Base-by-base conservation (phyloP, 306 rosid genomes). In the Acacia crassicarpa region DNA sequence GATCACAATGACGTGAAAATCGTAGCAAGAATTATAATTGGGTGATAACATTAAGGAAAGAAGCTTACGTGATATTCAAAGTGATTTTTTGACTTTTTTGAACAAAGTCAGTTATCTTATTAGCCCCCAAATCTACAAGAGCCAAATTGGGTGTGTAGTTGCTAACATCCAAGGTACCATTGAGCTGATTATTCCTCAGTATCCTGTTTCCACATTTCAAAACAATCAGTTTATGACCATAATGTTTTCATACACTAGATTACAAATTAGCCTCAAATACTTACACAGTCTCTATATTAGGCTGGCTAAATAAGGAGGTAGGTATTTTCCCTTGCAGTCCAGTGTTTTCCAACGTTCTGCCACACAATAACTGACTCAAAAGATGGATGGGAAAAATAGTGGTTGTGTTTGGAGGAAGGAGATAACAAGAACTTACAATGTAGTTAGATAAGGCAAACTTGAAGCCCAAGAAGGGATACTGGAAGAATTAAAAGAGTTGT, bases 381-480 rank as follows among this genome's bases (percentile, higher is more conserved):
- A 33, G 44, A 61, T 72, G 49, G 20, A 41, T 6, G 6, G 40
- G 41, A 75, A 8, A 25, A 17, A 25, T 51, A 59, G 51, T 41
- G 76, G 51, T 30, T 40, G 62, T 56, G 40, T 59, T 72, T 45
- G 71, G 48, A 75, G 40, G 48, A 87, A 53, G 80, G 14, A 45
- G 76, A 45, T 45, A 23, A 16, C 58, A 78, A 68, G 45, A 77
- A 73, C 92, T 75, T 91, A 93, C 97, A 86, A 75, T 76, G 94
- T 90, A 22, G 87, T 86, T 82, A 91, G 75, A 43, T 1, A 22
- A 45, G 53, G 32, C n/a, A 88, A 80, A 71, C 79, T 86, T 72
- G 87, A 62, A 79, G 81, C 77, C 97, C 97, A 91, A 48, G 84
- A 44, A 51, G 97, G 94, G 79, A 88, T 19, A 69, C 20, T 9